phyloP scores from a whole-genome alignment of 139 green algal genomes.

The Diplosphaera chodatii region DNA sequence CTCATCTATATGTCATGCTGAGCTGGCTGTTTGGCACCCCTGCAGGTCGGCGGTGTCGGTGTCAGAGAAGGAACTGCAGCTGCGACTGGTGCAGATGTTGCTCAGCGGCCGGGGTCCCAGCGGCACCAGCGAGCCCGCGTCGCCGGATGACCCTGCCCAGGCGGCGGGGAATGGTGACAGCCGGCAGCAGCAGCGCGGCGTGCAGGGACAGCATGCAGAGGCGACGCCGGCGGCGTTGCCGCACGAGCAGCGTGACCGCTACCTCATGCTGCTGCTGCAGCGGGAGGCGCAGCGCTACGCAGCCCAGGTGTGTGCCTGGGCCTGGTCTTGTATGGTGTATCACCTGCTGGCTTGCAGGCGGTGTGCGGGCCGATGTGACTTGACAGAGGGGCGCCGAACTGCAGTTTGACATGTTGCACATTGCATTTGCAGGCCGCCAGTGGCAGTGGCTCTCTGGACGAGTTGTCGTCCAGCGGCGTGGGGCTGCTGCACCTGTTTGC shows the following conservation, averaged over 20 bases:
- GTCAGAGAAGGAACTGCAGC: constrained; percentile 8
- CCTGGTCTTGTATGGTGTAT: too few relatives aligned
- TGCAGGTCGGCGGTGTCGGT: too few relatives aligned
- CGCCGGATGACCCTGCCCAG: too few relatives aligned
- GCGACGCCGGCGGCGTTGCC: not conserved
- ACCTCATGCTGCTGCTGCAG: constrained; percentile 8
- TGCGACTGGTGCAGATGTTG: constrained; percentile 5
- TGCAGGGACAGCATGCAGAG: not conserved
- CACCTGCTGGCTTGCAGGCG: too few relatives aligned
- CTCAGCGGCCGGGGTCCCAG: not conserved
- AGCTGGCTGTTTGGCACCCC: too few relatives aligned
- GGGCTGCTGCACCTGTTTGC: constrained; percentile 10
- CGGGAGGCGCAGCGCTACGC: not conserved
- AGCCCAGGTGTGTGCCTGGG: not conserved
- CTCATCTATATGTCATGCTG: too few relatives aligned
- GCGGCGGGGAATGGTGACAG: too few relatives aligned
- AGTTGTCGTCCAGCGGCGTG: not conserved
- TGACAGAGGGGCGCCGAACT: too few relatives aligned
- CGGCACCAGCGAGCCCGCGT: not conserved
- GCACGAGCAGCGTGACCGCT: not conserved
- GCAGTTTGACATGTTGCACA: too few relatives aligned
- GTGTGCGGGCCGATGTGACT: too few relatives aligned
- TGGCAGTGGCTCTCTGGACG: not conserved
- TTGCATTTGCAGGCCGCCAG: too few relatives aligned
- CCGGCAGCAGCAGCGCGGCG: not conserved